Percentiles rank a stretch among this genome's conserved stretches.
These are phyloP conservation scores for Starmerella khaoyaiensis DNA, from an alignment of 805 yeast genomes.

Conservation along the genomic window DNA sequence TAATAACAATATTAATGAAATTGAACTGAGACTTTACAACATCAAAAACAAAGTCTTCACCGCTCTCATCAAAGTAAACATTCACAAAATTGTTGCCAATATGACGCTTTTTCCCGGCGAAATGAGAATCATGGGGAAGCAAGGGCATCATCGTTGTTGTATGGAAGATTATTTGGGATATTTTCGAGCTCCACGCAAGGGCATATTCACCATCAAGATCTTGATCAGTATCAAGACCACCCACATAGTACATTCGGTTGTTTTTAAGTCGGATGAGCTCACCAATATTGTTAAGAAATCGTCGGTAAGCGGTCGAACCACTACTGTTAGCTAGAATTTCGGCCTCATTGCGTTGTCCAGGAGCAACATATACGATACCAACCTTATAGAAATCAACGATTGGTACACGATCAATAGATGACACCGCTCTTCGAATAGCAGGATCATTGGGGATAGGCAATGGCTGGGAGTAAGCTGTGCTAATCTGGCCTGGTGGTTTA, in stretches of 20 bases:
- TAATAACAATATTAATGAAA: constrained; percentile 64
- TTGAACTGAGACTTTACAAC: constrained; percentile 66
- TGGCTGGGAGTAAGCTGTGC: constrained; percentile 3
- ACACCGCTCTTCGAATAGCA: constrained; percentile 39
- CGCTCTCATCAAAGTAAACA: constrained; percentile 68
- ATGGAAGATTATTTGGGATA: constrained; percentile 62
- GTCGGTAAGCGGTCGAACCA: constrained; percentile 53
- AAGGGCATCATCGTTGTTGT: constrained; percentile 72
- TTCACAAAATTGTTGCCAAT: constrained; percentile 78
- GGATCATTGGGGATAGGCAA: constrained; percentile 40
- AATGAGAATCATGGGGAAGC: constrained; percentile 32
- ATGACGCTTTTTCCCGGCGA: constrained; percentile 59
- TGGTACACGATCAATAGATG: constrained; percentile 60
- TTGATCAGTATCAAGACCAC: constrained; percentile 63
- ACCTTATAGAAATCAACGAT: constrained; percentile 65
- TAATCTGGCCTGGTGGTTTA: not conserved
- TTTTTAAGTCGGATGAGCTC: constrained; percentile 42
- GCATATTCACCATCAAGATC: constrained; percentile 69
- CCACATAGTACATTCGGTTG: constrained; percentile 46
- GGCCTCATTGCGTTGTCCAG: constrained; percentile 47
- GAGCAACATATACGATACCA: constrained; percentile 64
- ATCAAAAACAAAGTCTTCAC: constrained; percentile 53
- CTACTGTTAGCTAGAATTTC: constrained; percentile 49
- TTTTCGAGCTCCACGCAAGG: constrained; percentile 56
- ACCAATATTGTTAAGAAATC: constrained; percentile 50